A percentile compares a stretch with the other conserved stretches of the same genome.
Evolutionary conservation across 352 stramenopile species (phyloP).

Genomic region (Elongisporangium senticosum): DNA sequence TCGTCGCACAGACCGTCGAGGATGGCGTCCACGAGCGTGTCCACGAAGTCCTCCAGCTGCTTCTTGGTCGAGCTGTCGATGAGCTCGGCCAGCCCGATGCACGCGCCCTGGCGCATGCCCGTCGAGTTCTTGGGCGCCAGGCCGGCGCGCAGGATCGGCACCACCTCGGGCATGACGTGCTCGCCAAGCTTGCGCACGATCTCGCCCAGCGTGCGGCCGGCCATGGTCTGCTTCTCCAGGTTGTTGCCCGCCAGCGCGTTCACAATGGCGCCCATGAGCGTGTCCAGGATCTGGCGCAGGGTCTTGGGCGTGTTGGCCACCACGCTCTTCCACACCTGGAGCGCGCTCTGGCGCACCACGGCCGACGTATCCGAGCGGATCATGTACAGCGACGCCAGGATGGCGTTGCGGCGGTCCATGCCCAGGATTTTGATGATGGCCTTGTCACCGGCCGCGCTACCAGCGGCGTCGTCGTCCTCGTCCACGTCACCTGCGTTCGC

Average conservation of each 20-base stretch:
- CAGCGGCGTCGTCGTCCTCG: conserved; percentile 78
- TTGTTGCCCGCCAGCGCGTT: conserved; percentile 89
- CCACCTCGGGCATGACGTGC: conserved; percentile 96
- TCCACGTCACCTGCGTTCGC: conserved; percentile 55
- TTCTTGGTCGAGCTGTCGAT: conserved; percentile 96
- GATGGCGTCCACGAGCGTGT: conserved; percentile 96
- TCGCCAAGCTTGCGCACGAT: conserved; percentile 99
- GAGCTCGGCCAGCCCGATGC: conserved; percentile 97
- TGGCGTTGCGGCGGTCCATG: conserved; percentile 90
- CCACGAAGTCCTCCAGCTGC: conserved; percentile 95
- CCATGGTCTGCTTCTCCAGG: conserved; percentile 88
- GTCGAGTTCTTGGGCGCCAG: conserved; percentile 67
- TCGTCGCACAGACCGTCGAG: conserved; percentile 97
- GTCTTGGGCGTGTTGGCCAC: conserved; percentile 97
- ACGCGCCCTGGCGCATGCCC: conserved; percentile 91
- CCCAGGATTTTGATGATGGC: conserved; percentile 91
- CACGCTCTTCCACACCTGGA: conserved; percentile 99
- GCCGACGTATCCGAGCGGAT: conserved; percentile 95
- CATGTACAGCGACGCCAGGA: conserved; percentile 98
- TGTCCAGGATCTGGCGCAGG: conserved; percentile 96
- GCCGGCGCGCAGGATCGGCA: conserved; percentile 96
- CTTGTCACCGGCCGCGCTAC: conserved; percentile 75
- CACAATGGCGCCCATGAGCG: conserved; percentile 96
- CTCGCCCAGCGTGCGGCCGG: conserved; percentile 94
- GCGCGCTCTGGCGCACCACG: conserved; percentile 94